These are phyloP conservation scores for Trypethelium eluteriae DNA, from an alignment of 495 filamentous ascomycete species.

Conservation along the genomic window DNA sequence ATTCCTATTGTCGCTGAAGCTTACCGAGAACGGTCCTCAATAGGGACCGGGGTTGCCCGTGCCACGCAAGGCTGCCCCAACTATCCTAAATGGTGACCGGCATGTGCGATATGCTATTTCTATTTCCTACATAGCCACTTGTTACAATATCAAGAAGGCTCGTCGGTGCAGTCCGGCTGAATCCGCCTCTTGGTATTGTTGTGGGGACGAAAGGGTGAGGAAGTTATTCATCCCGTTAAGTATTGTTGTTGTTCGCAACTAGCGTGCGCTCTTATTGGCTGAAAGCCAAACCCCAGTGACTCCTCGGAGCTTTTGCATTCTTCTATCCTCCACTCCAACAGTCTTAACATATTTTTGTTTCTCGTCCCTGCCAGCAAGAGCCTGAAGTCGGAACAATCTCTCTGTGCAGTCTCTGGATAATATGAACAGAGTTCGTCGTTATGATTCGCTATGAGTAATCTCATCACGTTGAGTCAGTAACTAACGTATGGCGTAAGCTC, in stretches of 20 bases:
- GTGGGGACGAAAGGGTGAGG: not conserved
- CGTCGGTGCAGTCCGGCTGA: not conserved
- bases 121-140: not conserved
- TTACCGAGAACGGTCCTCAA: conserved; percentile 8
- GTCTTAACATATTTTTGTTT: too few relatives aligned
- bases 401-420: not conserved
- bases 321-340: not conserved
- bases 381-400: not conserved
- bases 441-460: too few relatives aligned
- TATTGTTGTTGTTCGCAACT: not conserved
- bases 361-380: too few relatives aligned
- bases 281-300: not conserved
- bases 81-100: not conserved
- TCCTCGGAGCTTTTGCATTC: not conserved
- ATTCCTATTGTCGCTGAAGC: conserved; percentile 6
- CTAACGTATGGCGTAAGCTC: not conserved
- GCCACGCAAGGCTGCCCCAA: not conserved
- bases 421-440: too few relatives aligned
- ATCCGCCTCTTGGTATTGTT: not conserved
- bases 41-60: not conserved
- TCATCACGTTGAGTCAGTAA: too few relatives aligned
- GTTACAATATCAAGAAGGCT: not conserved
- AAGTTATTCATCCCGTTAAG: not conserved
- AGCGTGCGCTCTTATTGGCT: not conserved
- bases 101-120: not conserved